Base-by-base conservation (phyloP, 176 grass and related monocot genomes). In the Aegilops sharonensis region DNA sequence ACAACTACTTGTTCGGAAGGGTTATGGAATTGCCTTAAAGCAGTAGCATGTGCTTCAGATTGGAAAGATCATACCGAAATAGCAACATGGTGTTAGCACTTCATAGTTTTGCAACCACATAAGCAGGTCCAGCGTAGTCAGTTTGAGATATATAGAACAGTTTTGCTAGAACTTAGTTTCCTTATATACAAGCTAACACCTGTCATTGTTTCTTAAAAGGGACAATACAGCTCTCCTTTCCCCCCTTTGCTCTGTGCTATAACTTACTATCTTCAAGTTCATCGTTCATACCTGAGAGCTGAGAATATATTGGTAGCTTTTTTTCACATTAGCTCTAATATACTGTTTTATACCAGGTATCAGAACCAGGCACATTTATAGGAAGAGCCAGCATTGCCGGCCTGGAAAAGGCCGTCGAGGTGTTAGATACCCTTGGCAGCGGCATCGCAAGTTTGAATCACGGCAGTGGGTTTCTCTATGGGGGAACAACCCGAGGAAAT, bases 401-500 rank as follows among this genome's bases (percentile, higher is more conserved):
- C 52, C 84, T 98, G 60, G 95, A 93, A 72, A 98, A 91, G 85
- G 95, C 96, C 60, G 90, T 95, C 6, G 92, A 92, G 68, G 94
- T 95, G 34, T 79, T 98, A 68, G 96, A 98, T 77, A 94, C 90
- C 27, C 93, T 98, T 8, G 96, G 96, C 30, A 98, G 87, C 80
- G 95, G 90, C 84, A 96, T 98, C 88, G 86, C 96, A 36, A 92
- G 67, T 89, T 86, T 98, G 78, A 98, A 98, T 71, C 72, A 85
- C 67, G 86, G 94, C 45, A 95, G 94, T 48, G 96, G 96, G 56
- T 98, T 98, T 82, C 84, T 92, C 45, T 87, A 89, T 0, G 96
- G 96, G 64, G 86, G 87, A 35, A 81, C 86, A 24, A 80, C 86
- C 36, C 68, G 90, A 13, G 96, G 93, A 77, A 95, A 94, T 79